Evolutionary conservation across 2,329 filamentous ascomycete species (phyloP).

Genomic region (Nemania serpens): DNA sequence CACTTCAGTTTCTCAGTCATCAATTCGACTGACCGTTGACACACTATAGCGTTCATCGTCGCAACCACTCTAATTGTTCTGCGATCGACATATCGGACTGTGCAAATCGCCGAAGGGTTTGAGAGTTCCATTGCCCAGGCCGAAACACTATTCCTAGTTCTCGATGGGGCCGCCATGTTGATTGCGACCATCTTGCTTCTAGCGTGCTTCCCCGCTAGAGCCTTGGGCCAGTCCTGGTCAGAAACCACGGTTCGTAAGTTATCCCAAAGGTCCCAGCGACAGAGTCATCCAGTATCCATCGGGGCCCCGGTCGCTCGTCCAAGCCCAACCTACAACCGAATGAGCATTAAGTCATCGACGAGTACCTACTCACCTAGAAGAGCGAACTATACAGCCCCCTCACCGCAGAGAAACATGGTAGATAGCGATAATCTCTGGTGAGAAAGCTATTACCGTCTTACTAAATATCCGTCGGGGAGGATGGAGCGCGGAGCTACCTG

Average conservation of each 20-base stretch:
- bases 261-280: slow-evolving; percentile 27
- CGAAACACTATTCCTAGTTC: slow-evolving; percentile 36
- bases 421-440: slow-evolving; percentile 41
- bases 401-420: slow-evolving; percentile 35
- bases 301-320: slow-evolving; percentile 28
- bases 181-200: slow-evolving; percentile 32
- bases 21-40: slow-evolving; percentile 1
- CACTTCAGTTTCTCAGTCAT: not conserved
- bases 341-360: slow-evolving; percentile 26
- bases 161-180: slow-evolving; percentile 38
- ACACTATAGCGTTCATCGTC: slow-evolving; percentile 29
- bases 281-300: slow-evolving; percentile 25
- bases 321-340: slow-evolving; percentile 28
- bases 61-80: slow-evolving; percentile 32
- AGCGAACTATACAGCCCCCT: slow-evolving; percentile 14
- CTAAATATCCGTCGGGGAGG: not conserved
- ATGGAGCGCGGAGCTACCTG: not conserved
- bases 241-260: slow-evolving; percentile 21
- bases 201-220: slow-evolving; percentile 36
- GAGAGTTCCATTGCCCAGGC: slow-evolving; percentile 33
- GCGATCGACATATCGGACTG: slow-evolving; percentile 38
- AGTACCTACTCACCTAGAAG: slow-evolving; percentile 23
- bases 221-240: slow-evolving; percentile 30
- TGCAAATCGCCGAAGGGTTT: slow-evolving; percentile 35
- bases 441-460: slow-evolving; percentile 1